Conservation (phyloP, 768 basidiomycete species). For the Floccularia luteovirens region DNA sequence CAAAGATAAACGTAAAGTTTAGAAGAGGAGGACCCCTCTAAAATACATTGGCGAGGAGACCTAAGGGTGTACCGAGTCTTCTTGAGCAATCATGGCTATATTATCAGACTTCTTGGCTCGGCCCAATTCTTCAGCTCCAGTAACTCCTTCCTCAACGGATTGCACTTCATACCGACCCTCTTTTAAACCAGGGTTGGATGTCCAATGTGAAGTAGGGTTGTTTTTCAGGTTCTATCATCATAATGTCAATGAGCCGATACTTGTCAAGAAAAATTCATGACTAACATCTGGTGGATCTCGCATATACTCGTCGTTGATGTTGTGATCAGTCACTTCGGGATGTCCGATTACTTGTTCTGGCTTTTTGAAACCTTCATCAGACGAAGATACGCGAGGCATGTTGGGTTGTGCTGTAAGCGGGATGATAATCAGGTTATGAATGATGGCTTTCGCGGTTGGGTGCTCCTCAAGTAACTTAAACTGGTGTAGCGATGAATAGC, state of each 20-base stretch:
- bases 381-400: constrained; percentile 13
- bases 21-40: neutral
- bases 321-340: constrained; percentile 10
- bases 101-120: constrained; percentile 3
- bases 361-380: constrained; percentile 16
- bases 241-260: neutral
- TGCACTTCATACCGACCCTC: constrained; percentile 3
- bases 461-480: constrained; percentile 1
- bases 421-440: neutral
- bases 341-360: constrained; percentile 11
- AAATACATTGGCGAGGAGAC: neutral
- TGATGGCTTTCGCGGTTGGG: neutral
- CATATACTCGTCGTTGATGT: constrained; percentile 16
- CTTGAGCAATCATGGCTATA: constrained; percentile 2
- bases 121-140: constrained; percentile 3
- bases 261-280: neutral
- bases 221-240: constrained; percentile 1
- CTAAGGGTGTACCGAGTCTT: constrained; percentile 4
- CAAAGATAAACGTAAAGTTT: neutral
- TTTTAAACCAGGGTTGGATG: neutral
- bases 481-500: no score
- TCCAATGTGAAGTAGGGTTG: constrained; percentile 1
- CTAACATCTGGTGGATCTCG: constrained; percentile 13
- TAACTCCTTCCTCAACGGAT: constrained; percentile 3
- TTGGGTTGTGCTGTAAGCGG: neutral